Evolutionary conservation across 2,329 filamentous ascomycete genomes (phyloP), one percentile per base, ranked within the genome.

Genomic region (Xylaria sp.): DNA sequence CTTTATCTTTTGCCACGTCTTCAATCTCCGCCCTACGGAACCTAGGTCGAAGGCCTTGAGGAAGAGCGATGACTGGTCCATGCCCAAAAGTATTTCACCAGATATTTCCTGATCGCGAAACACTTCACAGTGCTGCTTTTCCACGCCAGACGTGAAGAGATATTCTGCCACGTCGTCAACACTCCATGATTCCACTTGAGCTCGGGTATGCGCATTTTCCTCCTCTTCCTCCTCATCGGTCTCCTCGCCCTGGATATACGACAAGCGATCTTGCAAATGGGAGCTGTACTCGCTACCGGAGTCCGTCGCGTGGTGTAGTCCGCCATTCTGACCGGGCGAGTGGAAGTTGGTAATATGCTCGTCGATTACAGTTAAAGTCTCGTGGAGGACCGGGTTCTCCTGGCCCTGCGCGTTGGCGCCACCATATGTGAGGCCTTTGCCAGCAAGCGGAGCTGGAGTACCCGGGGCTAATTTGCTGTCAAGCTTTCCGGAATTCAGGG

Each of bases 1-100:
- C 72, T 96, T 96, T 71, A 97, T 92, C 73, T 94, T 96, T 73
- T 97, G 91, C 93, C 93, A 97, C 2, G 92, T 96, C 72, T 95
- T 95, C 57, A 97, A 75, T 57, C 93, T 84, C 52, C 91, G 84
- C 7, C 93, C 93, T 63, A 97, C 92, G 2, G 92, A 91, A 17
- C 93, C 93, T 62, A 97, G 80, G 63, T 97, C 91, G 65, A 97
- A 96, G 43, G 94, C 92, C 69, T 96, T 96, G 77, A 97, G 88
- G 70, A 97, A 96, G 16, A 97, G 80, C 38, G 94, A 95, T 52
- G 91, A 90, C 74, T 97, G 93, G 65, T 97, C 92, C 91, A 97
- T 96, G 48, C 90, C 91, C 48, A 99, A 76, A 38, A 99, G 76
- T 3, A 97, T 93, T 66, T 97, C 92, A 44, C 94, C 94, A 2